Conservation (phyloP, 148 eudicot species). For the Drosera capensis region DNA sequence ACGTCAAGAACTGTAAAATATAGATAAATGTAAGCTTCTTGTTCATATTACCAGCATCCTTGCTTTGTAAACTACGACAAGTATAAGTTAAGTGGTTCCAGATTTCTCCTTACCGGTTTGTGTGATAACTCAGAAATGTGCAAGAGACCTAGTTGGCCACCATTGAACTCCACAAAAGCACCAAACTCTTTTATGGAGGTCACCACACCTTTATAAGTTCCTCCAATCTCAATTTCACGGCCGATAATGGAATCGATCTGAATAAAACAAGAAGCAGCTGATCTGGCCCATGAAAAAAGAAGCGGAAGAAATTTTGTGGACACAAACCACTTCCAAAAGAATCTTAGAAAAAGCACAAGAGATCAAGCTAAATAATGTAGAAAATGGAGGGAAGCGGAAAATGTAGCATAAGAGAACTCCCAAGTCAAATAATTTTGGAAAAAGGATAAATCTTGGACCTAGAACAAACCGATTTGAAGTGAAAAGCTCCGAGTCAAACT, state of each 20-base stretch:
- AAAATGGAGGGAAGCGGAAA: background rate
- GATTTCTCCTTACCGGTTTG: constrained; percentile 37
- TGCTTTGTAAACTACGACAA: background rate
- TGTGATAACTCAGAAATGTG: constrained; percentile 88
- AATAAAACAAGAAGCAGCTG: constrained; percentile 4
- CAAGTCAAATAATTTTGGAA: too few species aligned
- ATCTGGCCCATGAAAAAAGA: background rate
- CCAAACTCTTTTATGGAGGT: constrained; percentile 85
- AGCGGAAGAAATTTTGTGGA: too few species aligned
- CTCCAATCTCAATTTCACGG: constrained; percentile 86
- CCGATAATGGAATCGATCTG: constrained; percentile 82
- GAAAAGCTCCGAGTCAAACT: background rate
- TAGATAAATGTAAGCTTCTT: too few species aligned
- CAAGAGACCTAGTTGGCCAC: constrained; percentile 93
- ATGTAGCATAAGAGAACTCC: background rate
- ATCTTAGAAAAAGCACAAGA: background rate
- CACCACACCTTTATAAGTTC: constrained; percentile 65
- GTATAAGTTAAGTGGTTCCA: background rate
- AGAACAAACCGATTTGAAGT: too few species aligned
- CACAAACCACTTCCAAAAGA: too few species aligned
- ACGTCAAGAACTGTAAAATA: too few species aligned
- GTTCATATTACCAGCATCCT: too few species aligned
- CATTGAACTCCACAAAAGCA: constrained; percentile 97
- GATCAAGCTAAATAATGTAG: too few species aligned
- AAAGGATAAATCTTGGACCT: too few species aligned